Conservation (phyloP, 805 yeast genomes). For the Cyberlindnera subsufficiens region DNA sequence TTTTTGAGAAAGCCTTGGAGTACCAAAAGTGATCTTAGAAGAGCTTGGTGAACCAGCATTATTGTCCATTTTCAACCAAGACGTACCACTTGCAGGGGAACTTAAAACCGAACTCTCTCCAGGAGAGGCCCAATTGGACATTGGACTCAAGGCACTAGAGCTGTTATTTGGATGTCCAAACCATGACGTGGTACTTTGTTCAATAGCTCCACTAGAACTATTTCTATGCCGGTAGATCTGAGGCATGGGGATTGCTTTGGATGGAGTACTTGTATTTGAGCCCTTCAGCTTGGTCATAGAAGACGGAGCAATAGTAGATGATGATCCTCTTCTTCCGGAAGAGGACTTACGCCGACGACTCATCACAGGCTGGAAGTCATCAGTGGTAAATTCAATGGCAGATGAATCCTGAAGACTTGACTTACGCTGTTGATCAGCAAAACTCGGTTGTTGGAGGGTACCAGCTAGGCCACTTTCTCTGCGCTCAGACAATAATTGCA, state of each 20-base stretch:
- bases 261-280: conserved; percentile 2
- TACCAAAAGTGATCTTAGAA: conserved; percentile 8
- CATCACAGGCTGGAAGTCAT: conserved; percentile 29
- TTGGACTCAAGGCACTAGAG: conserved; percentile 5
- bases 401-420: conserved; percentile 13
- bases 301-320: background rate
- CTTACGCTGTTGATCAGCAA: conserved; percentile 3
- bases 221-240: background rate
- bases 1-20: conserved; percentile 41
- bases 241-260: conserved; percentile 1
- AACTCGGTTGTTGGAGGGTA: conserved; percentile 1
- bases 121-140: conserved; percentile 8
- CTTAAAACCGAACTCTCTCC: background rate
- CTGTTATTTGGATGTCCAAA: background rate
- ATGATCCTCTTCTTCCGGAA: conserved; percentile 18
- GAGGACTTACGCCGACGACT: conserved; percentile 27
- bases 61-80: background rate
- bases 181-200: background rate
- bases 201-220: background rate
- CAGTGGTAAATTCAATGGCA: conserved; percentile 25
- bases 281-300: background rate
- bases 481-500: conserved; percentile 3
- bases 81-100: background rate
- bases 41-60: background rate
- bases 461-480: conserved; percentile 4